Conservation (phyloP, 2,329 filamentous ascomycete species). For the Phyllosticta ampelicida region DNA sequence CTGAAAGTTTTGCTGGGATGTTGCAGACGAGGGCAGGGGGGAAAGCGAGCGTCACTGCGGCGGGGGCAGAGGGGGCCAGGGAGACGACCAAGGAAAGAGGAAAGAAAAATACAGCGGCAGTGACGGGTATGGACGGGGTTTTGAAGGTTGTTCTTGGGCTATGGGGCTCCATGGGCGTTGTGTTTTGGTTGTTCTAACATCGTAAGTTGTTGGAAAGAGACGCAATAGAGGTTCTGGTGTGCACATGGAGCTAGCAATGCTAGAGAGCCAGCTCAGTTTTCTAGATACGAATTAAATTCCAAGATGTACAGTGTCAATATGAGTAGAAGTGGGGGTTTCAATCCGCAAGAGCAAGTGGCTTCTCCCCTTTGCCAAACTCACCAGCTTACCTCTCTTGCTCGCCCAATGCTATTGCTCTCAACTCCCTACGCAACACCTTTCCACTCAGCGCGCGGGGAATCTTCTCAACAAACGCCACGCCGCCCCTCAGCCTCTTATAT, state of each 20-base stretch:
- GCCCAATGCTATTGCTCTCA: slow-evolving; percentile 24
- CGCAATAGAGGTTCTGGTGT: too few relatives aligned
- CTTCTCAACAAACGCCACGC: slow-evolving; percentile 26
- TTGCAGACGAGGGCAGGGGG: neutral
- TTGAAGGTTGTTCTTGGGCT: neutral
- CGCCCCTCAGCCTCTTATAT: slow-evolving; percentile 28
- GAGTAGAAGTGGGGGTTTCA: too few relatives aligned
- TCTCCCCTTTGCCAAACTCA: too few relatives aligned
- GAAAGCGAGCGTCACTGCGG: neutral
- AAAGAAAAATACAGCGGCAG: neutral
- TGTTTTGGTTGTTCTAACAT: neutral
- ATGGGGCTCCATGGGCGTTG: neutral
- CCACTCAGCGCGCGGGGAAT: slow-evolving; percentile 27
- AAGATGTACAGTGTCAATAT: too few relatives aligned
- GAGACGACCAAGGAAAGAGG: neutral
- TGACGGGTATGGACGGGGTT: neutral
- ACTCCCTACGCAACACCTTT: slow-evolving; percentile 28
- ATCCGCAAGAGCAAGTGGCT: too few relatives aligned
- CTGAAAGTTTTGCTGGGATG: neutral
- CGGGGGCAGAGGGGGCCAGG: neutral
- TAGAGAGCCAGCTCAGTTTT: too few relatives aligned
- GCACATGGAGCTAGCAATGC: too few relatives aligned
- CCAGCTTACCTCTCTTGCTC: slow-evolving; percentile 10
- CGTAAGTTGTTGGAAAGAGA: too few relatives aligned
- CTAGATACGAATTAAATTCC: too few relatives aligned